Conservation (phyloP, 805 yeast species). For the Saccharomycopsis sp. region DNA sequence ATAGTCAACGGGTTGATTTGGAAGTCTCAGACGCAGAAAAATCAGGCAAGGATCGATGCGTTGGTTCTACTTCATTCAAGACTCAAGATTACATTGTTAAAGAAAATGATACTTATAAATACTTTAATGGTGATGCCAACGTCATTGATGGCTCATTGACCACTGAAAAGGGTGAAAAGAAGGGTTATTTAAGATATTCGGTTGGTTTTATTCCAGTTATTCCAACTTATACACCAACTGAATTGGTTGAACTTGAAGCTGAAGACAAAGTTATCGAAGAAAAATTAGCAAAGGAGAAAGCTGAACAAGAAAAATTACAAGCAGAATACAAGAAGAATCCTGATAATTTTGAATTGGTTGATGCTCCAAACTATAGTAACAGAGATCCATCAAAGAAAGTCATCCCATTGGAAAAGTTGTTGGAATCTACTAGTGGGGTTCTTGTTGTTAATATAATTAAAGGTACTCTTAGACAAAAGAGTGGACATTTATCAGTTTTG, state of each 20-base stretch:
- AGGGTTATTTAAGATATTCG: slow-evolving; percentile 47
- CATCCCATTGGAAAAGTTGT: slow-evolving; percentile 44
- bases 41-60: slow-evolving; percentile 52
- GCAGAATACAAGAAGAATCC: slow-evolving; percentile 51
- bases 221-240: slow-evolving; percentile 55
- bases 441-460: slow-evolving; percentile 45
- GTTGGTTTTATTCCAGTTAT: slow-evolving; percentile 59
- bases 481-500: slow-evolving; percentile 47
- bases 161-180: slow-evolving; percentile 33
- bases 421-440: slow-evolving; percentile 55
- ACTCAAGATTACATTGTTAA: slow-evolving; percentile 43
- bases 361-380: slow-evolving; percentile 33
- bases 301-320: slow-evolving; percentile 43
- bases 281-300: slow-evolving; percentile 29
- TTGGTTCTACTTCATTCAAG: slow-evolving; percentile 52
- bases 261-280: slow-evolving; percentile 34
- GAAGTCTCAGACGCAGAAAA: slow-evolving; percentile 63
- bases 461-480: slow-evolving; percentile 44
- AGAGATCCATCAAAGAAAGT: slow-evolving; percentile 33
- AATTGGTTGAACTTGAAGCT: slow-evolving; percentile 41
- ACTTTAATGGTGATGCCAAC: slow-evolving; percentile 46
- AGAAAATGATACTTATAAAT: slow-evolving; percentile 36
- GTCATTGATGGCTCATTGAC: slow-evolving; percentile 32
- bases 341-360: slow-evolving; percentile 57
- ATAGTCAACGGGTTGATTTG: slow-evolving; percentile 50